These are phyloP conservation scores for Coemansia sp. DNA, from an alignment of 192 early-diverging fungal genomes.

Conservation along the genomic window DNA sequence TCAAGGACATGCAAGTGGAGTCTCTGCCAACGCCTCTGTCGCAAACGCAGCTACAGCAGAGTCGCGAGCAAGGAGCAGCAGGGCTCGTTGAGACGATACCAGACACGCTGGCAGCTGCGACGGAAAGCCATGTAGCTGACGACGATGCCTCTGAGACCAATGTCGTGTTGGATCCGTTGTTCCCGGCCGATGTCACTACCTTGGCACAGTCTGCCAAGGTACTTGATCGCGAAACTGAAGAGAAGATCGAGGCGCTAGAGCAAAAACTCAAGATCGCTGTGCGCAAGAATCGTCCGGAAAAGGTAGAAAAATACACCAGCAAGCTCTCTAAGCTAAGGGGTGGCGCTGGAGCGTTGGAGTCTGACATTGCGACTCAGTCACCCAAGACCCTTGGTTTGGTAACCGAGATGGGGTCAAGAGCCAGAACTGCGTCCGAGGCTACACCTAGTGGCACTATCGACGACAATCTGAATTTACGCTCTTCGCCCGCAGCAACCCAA, in stretches of 20 bases:
- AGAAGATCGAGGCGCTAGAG: slow-evolving; percentile 94
- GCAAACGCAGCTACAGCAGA: not conserved
- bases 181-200: slow-evolving; percentile 22
- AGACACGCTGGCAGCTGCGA: not conserved
- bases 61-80: not conserved
- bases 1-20: not conserved
- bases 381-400: not conserved
- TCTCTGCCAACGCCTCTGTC: not conserved
- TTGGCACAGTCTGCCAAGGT: slow-evolving; percentile 8
- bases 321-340: slow-evolving; percentile 70
- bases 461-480: not conserved
- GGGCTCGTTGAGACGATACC: not conserved
- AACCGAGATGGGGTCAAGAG: not conserved
- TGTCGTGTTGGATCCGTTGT: slow-evolving; percentile 27
- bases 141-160: not conserved
- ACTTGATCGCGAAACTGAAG: slow-evolving; percentile 69
- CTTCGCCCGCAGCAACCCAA: not conserved
- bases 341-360: not conserved
- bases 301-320: slow-evolving; percentile 79
- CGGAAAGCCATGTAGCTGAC: not conserved
- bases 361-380: not conserved
- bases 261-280: slow-evolving; percentile 97
- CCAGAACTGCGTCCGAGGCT: not conserved
- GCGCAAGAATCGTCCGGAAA: slow-evolving; percentile 86
- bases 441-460: not conserved